Percentiles rank a stretch among this genome's conserved stretches.
Evolutionary conservation across 2,329 filamentous ascomycete species (phyloP).

Genomic region (Penicillium hordei): DNA sequence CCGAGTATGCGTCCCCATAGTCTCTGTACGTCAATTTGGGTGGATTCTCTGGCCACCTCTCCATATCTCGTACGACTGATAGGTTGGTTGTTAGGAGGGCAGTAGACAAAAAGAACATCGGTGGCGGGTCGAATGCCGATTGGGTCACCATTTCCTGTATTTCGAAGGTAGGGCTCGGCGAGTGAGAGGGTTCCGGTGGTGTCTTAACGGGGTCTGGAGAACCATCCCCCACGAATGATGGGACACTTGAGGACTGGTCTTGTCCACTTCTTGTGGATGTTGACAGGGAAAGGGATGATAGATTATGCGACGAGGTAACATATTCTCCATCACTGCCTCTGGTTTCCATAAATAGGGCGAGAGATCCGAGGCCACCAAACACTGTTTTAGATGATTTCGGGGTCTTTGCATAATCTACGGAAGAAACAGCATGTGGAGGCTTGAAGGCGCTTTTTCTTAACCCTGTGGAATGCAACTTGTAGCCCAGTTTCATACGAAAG

Average conservation of each 20-base stretch:
- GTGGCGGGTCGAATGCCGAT: neutral
- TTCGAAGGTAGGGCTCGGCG: neutral
- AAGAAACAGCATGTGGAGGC: neutral
- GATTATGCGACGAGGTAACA: constrained; percentile 18
- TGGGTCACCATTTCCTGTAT: neutral
- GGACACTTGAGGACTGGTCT: neutral
- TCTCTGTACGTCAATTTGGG: constrained; percentile 31
- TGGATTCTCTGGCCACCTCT: constrained; percentile 18
- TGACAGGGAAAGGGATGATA: neutral
- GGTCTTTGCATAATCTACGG: neutral
- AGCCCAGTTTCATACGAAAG: neutral
- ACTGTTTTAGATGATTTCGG: neutral
- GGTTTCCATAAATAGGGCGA: constrained; percentile 54
- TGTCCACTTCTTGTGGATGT: neutral
- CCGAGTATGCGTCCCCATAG: constrained; percentile 8
- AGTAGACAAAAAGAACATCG: constrained; percentile 26
- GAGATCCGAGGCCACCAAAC: constrained; percentile 39
- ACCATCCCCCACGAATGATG: neutral
- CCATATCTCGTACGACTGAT: neutral
- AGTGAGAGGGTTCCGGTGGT: neutral
- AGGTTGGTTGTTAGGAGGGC: constrained; percentile 20
- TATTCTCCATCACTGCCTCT: constrained; percentile 38
- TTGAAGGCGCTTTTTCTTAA: neutral
- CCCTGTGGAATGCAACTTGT: neutral
- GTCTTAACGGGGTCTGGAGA: neutral